These are phyloP conservation scores for Sclerospora graminicola DNA, from an alignment of 352 stramenopile species.

Conservation along the genomic window DNA sequence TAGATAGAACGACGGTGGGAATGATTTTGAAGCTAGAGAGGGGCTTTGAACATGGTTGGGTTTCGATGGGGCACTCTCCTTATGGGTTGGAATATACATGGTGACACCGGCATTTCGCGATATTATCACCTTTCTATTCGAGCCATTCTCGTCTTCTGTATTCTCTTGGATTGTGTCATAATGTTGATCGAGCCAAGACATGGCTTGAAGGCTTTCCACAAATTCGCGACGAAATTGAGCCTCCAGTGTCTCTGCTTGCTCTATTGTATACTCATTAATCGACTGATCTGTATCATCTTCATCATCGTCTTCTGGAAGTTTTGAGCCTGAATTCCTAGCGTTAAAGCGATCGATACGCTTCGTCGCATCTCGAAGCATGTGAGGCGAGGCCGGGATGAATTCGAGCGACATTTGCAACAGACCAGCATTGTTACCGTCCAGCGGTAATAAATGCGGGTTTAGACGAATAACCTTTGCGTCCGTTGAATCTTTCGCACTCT, in stretches of 20 bases:
- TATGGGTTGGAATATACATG: constrained; percentile 35
- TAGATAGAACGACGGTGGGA: constrained; percentile 7
- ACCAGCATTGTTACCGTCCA: constrained; percentile 29
- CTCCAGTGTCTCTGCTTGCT: neutral
- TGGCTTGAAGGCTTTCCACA: constrained; percentile 2
- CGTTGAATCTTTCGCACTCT: too few species aligned
- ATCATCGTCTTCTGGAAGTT: neutral
- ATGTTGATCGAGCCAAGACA: constrained; percentile 20
- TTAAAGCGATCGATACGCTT: neutral
- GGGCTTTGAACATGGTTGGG: neutral
- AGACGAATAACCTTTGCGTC: constrained; percentile 6
- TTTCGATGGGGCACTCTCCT: constrained; percentile 6
- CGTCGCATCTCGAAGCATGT: constrained; percentile 1
- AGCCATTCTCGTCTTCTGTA: neutral
- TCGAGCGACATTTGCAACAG: constrained; percentile 41
- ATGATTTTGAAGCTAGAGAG: constrained; percentile 4
- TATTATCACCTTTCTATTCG: constrained; percentile 21
- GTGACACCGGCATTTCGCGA: constrained; percentile 33
- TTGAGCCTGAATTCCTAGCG: constrained; percentile 2
- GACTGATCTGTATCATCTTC: constrained; percentile 5
- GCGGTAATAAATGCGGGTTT: constrained; percentile 32
- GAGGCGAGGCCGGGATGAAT: constrained; percentile 21
- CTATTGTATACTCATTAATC: neutral
- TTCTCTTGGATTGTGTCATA: constrained; percentile 5
- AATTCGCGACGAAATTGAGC: constrained; percentile 16